Evolutionary conservation across 1,284 basidiomycete genomes (phyloP).

Genomic region (Athelia psychrophila): DNA sequence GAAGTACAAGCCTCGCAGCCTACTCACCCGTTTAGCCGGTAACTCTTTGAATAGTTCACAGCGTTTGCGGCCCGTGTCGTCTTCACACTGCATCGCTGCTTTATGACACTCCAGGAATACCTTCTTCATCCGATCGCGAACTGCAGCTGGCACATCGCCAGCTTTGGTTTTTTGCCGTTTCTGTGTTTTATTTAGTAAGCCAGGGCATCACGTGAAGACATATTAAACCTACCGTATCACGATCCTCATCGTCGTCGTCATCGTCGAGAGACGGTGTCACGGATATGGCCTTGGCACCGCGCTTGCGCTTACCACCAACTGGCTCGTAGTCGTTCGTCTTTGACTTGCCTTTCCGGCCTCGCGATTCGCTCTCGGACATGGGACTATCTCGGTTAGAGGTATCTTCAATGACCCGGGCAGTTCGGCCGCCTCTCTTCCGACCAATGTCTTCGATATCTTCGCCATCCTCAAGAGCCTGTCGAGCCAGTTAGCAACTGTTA

Average conservation of each 20-base stretch:
- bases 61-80: conserved; percentile 71
- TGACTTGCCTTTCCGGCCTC: conserved; percentile 66
- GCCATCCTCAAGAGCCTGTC: conserved; percentile 80
- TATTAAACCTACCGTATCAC: conserved; percentile 51
- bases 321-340: conserved; percentile 50
- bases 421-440: conserved; percentile 55
- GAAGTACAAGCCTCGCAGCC: conserved; percentile 17
- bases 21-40: conserved; percentile 64
- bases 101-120: conserved; percentile 80
- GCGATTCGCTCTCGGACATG: conserved; percentile 55
- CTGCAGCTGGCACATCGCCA: conserved; percentile 49
- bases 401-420: conserved; percentile 44
- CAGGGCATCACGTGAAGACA: no score
- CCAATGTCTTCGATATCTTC: conserved; percentile 79
- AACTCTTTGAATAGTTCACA: conserved; percentile 83
- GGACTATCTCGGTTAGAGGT: conserved; percentile 57
- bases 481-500: no score
- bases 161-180: conserved; percentile 75
- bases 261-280: conserved; percentile 73
- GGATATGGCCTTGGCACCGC: conserved; percentile 70
- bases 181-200: no score
- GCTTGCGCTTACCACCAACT: conserved; percentile 63
- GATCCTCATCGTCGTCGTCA: conserved; percentile 60
- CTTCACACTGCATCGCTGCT: conserved; percentile 75
- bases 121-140: conserved; percentile 81